phyloP scores from a whole-genome alignment of 352 stramenopile species.

The Phytophthora gonapodyides region DNA sequence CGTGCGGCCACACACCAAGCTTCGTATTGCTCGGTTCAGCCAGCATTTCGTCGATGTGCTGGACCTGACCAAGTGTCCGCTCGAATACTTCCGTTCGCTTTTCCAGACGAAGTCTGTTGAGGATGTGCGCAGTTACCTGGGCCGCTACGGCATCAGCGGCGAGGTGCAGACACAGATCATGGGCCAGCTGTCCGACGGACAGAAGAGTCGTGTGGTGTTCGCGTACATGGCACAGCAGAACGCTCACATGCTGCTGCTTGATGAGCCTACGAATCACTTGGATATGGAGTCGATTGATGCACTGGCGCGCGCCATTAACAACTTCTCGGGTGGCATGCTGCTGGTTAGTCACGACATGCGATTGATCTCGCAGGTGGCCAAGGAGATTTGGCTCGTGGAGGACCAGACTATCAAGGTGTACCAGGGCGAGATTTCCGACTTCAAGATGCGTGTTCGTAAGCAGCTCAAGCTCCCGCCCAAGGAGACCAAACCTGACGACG shows the following conservation, averaged over 20 bases:
- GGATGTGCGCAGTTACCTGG: constrained; percentile 95
- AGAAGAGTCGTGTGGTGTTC: constrained; percentile 98
- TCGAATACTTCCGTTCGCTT: constrained; percentile 97
- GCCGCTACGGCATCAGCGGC: constrained; percentile 96
- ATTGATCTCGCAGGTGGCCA: constrained; percentile 97
- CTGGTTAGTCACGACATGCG: constrained; percentile 99
- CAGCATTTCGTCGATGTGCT: constrained; percentile 99
- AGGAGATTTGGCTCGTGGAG: constrained; percentile 99
- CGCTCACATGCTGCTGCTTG: constrained; percentile 95
- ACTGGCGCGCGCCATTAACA: constrained; percentile 97
- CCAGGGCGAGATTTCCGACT: constrained; percentile 98
- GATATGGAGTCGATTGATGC: constrained; percentile 98
- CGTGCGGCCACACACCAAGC: constrained; percentile 95
- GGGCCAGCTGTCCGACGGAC: constrained; percentile 95
- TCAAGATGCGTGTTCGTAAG: constrained; percentile 94
- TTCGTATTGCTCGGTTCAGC: constrained; percentile 97
- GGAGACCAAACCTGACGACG: constrained; percentile 30
- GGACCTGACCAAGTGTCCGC: constrained; percentile 93
- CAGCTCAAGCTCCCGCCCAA: constrained; percentile 83
- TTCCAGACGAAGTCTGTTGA: constrained; percentile 95
- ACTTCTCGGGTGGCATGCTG: constrained; percentile 97
- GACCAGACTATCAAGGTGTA: constrained; percentile 96
- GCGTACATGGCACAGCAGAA: constrained; percentile 97
- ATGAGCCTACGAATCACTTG: constrained; percentile 92
- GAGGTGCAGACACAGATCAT: constrained; percentile 97